These are phyloP conservation scores for Acanthamoeba triangularis DNA, from an alignment of 208 protist species.

Conservation along the genomic window DNA sequence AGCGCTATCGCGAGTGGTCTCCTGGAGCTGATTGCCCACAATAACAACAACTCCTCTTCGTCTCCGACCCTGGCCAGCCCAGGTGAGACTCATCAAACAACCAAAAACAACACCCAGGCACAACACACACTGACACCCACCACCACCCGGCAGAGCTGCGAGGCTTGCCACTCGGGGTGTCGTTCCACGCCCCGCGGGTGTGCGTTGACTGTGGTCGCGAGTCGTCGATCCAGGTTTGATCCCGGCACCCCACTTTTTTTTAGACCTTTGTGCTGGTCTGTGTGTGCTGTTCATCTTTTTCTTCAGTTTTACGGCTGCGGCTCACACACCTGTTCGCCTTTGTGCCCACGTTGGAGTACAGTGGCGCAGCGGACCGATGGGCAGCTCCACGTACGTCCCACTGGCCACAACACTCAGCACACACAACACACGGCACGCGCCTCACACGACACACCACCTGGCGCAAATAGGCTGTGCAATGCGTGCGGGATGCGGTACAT, in stretches of 20 bases:
- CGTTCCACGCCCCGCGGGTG: not conserved
- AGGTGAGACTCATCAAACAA: not conserved
- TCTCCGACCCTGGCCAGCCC: not conserved
- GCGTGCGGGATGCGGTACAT: constrained; percentile 15
- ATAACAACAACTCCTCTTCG: not conserved
- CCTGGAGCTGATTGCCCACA: not conserved
- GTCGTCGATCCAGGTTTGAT: constrained; percentile 24
- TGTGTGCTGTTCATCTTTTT: no score
- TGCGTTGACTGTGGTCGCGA: constrained; percentile 1
- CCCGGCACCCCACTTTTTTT: not conserved
- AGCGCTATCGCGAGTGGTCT: not conserved
- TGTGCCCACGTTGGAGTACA: not conserved
- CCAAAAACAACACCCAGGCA: not conserved
- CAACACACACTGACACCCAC: not conserved
- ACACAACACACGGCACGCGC: no score
- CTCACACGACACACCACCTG: not conserved
- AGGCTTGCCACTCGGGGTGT: not conserved
- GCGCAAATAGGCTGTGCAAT: not conserved
- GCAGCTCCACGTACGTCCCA: not conserved
- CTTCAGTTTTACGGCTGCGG: not conserved
- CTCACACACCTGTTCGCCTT: not conserved
- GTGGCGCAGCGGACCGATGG: constrained; percentile 30
- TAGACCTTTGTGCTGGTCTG: not conserved
- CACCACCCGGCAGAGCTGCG: not conserved
- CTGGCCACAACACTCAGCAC: not conserved